These are phyloP conservation scores for Candida ortonii DNA, from an alignment of 805 yeast genomes.

Conservation along the genomic window DNA sequence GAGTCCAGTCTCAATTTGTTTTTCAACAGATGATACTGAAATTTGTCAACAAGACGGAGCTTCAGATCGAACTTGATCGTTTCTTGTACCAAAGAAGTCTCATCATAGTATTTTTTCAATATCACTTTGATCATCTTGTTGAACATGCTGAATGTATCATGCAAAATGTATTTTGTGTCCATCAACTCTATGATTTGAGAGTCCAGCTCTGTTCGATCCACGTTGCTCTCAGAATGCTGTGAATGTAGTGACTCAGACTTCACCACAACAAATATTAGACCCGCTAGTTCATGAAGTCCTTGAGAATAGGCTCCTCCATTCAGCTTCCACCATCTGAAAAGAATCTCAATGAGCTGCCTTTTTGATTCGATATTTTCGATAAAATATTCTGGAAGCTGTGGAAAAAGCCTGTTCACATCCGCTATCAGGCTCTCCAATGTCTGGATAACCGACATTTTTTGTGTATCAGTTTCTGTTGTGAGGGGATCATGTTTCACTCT, in stretches of 20 bases:
- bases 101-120: constrained; percentile 38
- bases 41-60: constrained; percentile 49
- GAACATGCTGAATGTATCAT: constrained; percentile 44
- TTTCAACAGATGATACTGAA: constrained; percentile 44
- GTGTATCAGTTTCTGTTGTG: constrained; percentile 1
- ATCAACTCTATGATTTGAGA: constrained; percentile 36
- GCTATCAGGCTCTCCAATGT: constrained; percentile 42
- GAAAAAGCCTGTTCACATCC: constrained; percentile 53
- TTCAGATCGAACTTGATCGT: constrained; percentile 47
- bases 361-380: constrained; percentile 28
- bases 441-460: constrained; percentile 34
- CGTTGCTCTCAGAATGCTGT: constrained; percentile 2
- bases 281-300: constrained; percentile 54
- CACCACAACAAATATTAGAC: constrained; percentile 43
- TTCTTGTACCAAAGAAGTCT: constrained; percentile 41
- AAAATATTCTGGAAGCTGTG: constrained; percentile 35
- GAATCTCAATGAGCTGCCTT: constrained; percentile 37
- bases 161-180: constrained; percentile 36
- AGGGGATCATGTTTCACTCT: constrained; percentile 25
- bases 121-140: constrained; percentile 36
- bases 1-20: constrained; percentile 47
- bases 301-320: constrained; percentile 41
- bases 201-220: constrained; percentile 14
- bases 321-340: constrained; percentile 50
- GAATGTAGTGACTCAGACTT: constrained; percentile 34